Base-by-base conservation (phyloP, 768 basidiomycete species). In the Candolleomyces eurysporus region DNA sequence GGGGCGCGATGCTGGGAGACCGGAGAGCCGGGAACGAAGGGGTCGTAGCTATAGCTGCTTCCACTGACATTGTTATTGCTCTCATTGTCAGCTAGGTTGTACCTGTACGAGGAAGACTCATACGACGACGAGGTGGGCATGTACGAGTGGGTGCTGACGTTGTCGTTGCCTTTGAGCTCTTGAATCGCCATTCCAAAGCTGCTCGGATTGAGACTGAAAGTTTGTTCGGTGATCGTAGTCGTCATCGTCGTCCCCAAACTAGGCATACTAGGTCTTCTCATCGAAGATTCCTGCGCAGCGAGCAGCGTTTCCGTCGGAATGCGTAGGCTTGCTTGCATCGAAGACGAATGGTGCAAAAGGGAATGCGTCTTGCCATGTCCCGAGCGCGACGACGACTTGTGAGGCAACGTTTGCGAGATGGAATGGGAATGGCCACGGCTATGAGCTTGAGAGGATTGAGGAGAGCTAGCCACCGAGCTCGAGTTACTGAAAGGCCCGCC, bases 201-300 rank as follows among this genome's bases (percentile, higher is more conserved):
- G 40, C 36, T 60, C 13, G 31, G 50, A 11, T 40, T 54, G 22
- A 60, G 51, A 16, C 30, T 31, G 42, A 60, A 60, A 22, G 48
- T 43, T 51, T 60, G 59, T 32, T 60, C 59, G 3, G 59, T 60
- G 21, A 58, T 45, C 31, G 59, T 54, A 4, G 51, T 60, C 11
- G 59, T 60, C 19, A 40, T 60, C n/a, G 50, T 40, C 3, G 22
- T 39, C 31, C 48, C 22, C 4, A 72, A 32, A 48, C 60, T 66
- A 1, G 72, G 69, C 72, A 73, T 70, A 31, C 71, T 72, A 14
- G 68, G 70, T 39, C 67, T 62, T n/a, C 68, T 68, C 16, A 66
- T 58, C 26, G 65, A 54, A 14, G 60, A 60, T 17, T 70, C 66
- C 21, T 49, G 61, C 3, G 58, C 10, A 3, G 58, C 39, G 10